Base-by-base conservation (phyloP, 2,329 filamentous ascomycete species). In the Metarhizium sp. region DNA sequence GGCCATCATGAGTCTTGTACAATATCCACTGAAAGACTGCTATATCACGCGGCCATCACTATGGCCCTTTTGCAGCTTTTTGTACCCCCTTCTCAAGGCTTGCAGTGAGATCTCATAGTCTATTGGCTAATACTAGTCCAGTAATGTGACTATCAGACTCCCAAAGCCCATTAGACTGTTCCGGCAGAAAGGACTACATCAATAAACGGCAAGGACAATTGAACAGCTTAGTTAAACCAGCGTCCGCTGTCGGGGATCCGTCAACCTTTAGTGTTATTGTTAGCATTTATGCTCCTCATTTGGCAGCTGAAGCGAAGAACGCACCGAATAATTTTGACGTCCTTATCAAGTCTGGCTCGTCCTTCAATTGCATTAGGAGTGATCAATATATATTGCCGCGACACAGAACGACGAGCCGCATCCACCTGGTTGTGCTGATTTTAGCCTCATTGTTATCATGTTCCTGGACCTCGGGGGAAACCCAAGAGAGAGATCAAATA, bases 331-430 rank as follows among this genome's bases (percentile, higher is more conserved):
- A 94, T 85, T 66, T 85, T 88, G 58, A 95, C 89, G 64, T 95
- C 90, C 55, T 77, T 78, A 58, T 82, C 80, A 40, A 82, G 67
- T 50, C 75, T 73, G 30, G 76, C 78, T 63, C 79, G 70, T 62
- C 79, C 76, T 69, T 84, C 75, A 66, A 95, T 90, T 50, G 87
- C 87, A 63, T 96, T 95, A 32, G 94, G 94, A 2, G 92, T 96
- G 67, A 99, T 99, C 55, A 99, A 81, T 60, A 99, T 92, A 66
- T 95, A 99, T 68, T 99, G 94, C 59, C 90, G 82, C 30, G 91
- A 90, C n/a, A 94, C 86, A 2, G 90, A 89, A 34, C 88, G 82
- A 63, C 94, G 82, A 42, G 94, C 94, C 18, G 90, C 89, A 57
- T 84, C 80, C 62, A 96, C 91, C 86, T 90, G 16, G 30, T n/a